phyloP scores from a whole-genome alignment of 768 basidiomycete species.

The Serendipita indica region DNA sequence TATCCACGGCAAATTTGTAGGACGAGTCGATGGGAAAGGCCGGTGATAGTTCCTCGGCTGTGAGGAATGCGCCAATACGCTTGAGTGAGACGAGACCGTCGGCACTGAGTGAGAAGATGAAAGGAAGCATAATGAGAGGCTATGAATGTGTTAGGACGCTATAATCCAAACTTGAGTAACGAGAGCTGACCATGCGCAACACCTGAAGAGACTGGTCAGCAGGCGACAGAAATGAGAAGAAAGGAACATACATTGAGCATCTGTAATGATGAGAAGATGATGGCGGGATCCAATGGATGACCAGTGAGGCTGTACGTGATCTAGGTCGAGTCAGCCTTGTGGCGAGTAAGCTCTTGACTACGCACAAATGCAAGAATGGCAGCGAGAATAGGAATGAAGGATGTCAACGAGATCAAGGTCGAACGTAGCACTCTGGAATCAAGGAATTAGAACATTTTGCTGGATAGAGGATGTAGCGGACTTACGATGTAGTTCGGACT shows the following conservation, averaged over 20 bases:
- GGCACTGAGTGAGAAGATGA: slow-evolving; percentile 34
- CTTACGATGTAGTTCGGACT: slow-evolving; percentile 21
- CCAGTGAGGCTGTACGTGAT: slow-evolving; percentile 48
- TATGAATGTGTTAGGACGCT: no score
- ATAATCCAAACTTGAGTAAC: no score
- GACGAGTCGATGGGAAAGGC: slow-evolving; percentile 31
- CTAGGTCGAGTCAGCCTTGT: slow-evolving; percentile 20
- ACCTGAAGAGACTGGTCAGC: not conserved
- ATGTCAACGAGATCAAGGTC: slow-evolving; percentile 29
- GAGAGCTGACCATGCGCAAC: not conserved
- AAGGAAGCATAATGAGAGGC: slow-evolving; percentile 42
- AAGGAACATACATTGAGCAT: slow-evolving; percentile 38
- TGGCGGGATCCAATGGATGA: slow-evolving; percentile 37
- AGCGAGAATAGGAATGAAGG: slow-evolving; percentile 38
- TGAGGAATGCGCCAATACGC: slow-evolving; percentile 35
- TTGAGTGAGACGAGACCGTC: slow-evolving; percentile 37
- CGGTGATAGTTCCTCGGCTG: slow-evolving; percentile 39
- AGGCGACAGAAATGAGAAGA: not conserved
- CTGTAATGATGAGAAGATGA: slow-evolving; percentile 43
- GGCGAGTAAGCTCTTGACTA: slow-evolving; percentile 8
- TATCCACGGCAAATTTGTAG: slow-evolving; percentile 28
- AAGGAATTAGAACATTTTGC: not conserved
- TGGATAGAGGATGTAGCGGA: not conserved
- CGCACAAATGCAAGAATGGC: slow-evolving; percentile 39
- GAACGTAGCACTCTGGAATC: slow-evolving; percentile 25